Evolutionary conservation across 441 rosid genomes (phyloP), one percentile per base, ranked within the genome.

Genomic region (Pelargonium cotyledonis): DNA sequence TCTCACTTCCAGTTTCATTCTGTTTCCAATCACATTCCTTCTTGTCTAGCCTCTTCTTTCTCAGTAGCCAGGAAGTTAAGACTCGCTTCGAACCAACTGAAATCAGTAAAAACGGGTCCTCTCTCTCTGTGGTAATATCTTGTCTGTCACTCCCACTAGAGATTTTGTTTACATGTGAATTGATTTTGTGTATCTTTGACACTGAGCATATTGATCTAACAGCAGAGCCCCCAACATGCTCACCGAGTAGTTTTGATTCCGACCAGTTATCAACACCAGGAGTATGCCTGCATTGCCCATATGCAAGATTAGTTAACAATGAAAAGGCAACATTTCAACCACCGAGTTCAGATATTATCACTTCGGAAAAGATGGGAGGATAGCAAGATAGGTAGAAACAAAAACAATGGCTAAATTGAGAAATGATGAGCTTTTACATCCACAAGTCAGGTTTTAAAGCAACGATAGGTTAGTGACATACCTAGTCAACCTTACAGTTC

Each of bases 191-290:
- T 6, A 81, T 70, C 73, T 80, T 81, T 31, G 91, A 85, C 21
- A 86, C 95, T 44, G 78, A 89, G 80, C 96, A 88, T 75, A 95
- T 84, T 76, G 97, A 89, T 78, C 96, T 86, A 79, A 95, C 96
- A 44, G 99, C 96, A 14, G 99, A 95, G 68, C 99, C 99, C 51
- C 99, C 95, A 74, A 95, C 95, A 79, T 95, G 99, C 80, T 90
- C 96, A 72, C 99, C 98, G 53, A 95, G 87, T 68, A 92, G 78
- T 78, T 92, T 94, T 65, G 99, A 95, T 66, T 83, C 77, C 38
- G 87, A 79, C 96, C 96, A 91, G 69, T 81, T 81, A 70, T 84
- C 81, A 70, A 74, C 73, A 72, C 81, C 87, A 68, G 85, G 78
- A 68, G 74, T 70, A 75, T 85, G 90, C 85, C 96, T 91, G 67